Base-by-base conservation (phyloP, 2,329 filamentous ascomycete genomes). In the Pseudovirgaria hyperparasitica region DNA sequence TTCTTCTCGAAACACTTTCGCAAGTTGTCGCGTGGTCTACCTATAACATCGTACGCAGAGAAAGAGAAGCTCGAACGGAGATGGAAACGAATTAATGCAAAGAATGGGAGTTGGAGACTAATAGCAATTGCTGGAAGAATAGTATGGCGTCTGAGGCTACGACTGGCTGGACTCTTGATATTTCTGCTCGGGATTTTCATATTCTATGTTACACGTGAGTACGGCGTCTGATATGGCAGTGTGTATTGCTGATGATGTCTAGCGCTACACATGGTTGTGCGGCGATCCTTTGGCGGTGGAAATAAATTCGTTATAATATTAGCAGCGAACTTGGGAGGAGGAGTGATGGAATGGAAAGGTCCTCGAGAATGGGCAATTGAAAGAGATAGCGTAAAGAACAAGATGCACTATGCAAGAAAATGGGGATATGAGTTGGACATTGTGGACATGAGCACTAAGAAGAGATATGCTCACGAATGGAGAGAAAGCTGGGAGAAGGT, bases 401-500 rank as follows among this genome's bases (percentile, higher is more conserved):
- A 98, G 65, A 77, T 79, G 50, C 80, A 77, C 46, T 98, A 98
- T 48, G 78, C 75, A 3, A 67, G 72, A 18, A 70, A 68, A 50
- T 96, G 90, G 86, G 90, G 90, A 9, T 96, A 98, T 52, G 80
- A 94, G 35, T 63, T 98, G 32, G 90, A 98, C 53, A 79, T 96
- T 48, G 84, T 92, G 40, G 92, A 98, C 54, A 92, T 98, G 86
- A 87, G 85, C 60, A 93, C 86, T 28, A 93, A 94, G 69, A 96
- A 94, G 61, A 76, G 86, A 39, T 98, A 98, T 52, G 87, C 90
- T 16, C 90, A 98, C 58, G 90, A 98, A 58, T 98, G 90, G 90
- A 73, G 90, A 46, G 90, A 98, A 58, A 92, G 87, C 53, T 98
- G 90, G 90, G 90, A 98, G 58, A 98, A 96, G 64, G 86, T 94